These are phyloP conservation scores for Elongisporangium undulatum DNA, from an alignment of 352 stramenopile species.

Conservation along the genomic window DNA sequence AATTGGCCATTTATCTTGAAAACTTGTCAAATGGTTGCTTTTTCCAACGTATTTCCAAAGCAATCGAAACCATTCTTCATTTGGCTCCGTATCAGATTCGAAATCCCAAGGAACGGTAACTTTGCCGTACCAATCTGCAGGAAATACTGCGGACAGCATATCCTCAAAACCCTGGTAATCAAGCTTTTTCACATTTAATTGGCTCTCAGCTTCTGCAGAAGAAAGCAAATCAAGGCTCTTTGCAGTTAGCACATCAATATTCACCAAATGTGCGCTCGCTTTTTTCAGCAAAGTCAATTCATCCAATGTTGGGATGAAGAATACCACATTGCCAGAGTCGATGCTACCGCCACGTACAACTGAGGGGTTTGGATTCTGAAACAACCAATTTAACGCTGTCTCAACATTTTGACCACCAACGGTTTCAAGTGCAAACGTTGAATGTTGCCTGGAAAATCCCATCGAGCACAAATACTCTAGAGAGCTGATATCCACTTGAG, in stretches of 20 bases:
- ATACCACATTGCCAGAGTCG: slow-evolving; percentile 9
- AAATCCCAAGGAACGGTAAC: slow-evolving; percentile 17
- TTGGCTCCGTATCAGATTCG: slow-evolving; percentile 20
- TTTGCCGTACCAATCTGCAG: slow-evolving; percentile 39
- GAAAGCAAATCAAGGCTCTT: slow-evolving; percentile 25
- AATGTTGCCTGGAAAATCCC: slow-evolving; percentile 55
- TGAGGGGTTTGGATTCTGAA: slow-evolving; percentile 46
- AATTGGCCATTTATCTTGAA: slow-evolving; percentile 69
- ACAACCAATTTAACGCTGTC: slow-evolving; percentile 57
- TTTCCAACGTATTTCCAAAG: slow-evolving; percentile 59
- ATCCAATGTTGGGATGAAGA: slow-evolving; percentile 41
- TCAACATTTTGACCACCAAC: slow-evolving; percentile 36
- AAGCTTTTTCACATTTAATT: slow-evolving; percentile 51
- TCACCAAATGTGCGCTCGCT: slow-evolving; percentile 30
- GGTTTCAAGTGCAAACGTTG: slow-evolving; percentile 27
- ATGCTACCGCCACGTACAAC: slow-evolving; percentile 1
- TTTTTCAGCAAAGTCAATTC: slow-evolving; percentile 37
- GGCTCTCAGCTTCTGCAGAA: slow-evolving; percentile 16
- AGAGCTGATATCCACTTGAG: slow-evolving; percentile 17
- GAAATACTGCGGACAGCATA: slow-evolving; percentile 45
- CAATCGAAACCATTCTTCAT: slow-evolving; percentile 53
- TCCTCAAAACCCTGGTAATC: slow-evolving; percentile 47
- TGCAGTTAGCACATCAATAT: slow-evolving; percentile 28
- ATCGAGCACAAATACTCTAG: slow-evolving; percentile 59
- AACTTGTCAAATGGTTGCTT: slow-evolving; percentile 29